These are phyloP conservation scores for Claviceps sp. DNA, from an alignment of 2,329 filamentous ascomycete species.

Conservation along the genomic window DNA sequence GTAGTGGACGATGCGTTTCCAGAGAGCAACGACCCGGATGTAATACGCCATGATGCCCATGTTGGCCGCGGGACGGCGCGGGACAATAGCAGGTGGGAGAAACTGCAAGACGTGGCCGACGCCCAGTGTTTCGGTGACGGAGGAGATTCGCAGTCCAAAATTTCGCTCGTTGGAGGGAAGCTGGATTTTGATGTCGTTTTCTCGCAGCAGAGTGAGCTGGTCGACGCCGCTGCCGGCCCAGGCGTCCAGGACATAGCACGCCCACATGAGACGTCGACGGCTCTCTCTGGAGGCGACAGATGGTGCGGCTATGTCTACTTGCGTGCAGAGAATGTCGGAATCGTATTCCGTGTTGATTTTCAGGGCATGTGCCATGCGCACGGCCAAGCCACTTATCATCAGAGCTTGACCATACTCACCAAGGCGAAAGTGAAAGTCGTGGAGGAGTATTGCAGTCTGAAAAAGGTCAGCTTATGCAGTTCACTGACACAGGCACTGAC, in stretches of 20 bases:
- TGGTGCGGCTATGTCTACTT: conserved; percentile 16
- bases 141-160: conserved; percentile 26
- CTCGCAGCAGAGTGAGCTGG: conserved; percentile 24
- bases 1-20: conserved; percentile 28
- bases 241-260: conserved; percentile 27
- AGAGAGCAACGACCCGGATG: conserved; percentile 26
- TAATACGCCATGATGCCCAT: conserved; percentile 32
- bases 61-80: conserved; percentile 25
- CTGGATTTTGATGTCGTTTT: conserved; percentile 28
- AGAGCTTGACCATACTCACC: conserved; percentile 27
- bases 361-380: conserved; percentile 28
- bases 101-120: conserved; percentile 27
- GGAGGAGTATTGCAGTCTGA: conserved; percentile 24
- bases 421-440: conserved; percentile 26
- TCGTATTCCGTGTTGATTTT: conserved; percentile 25
- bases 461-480: neutral
- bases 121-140: conserved; percentile 25
- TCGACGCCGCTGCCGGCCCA: conserved; percentile 27
- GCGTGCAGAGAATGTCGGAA: conserved; percentile 24
- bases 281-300: conserved; percentile 25
- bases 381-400: conserved; percentile 27
- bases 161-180: conserved; percentile 27
- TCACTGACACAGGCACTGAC: neutral
- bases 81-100: conserved; percentile 24
- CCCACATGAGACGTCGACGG: conserved; percentile 27